Evolutionary conservation across 768 basidiomycete species (phyloP), one percentile per base, ranked within the genome.

Genomic region (Tephrocybe sp.): DNA sequence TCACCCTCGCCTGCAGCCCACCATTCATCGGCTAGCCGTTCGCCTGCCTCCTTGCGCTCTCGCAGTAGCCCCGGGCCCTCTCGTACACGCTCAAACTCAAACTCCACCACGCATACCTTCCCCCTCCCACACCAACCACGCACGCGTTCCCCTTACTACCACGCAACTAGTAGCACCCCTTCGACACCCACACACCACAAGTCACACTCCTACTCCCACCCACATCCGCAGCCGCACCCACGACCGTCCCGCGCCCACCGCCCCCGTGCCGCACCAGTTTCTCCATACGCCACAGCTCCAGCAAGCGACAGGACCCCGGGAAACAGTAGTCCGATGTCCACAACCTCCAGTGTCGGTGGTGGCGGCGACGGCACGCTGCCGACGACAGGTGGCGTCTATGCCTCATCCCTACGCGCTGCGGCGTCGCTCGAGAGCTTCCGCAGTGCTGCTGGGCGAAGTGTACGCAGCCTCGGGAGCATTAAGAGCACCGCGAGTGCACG

Each of bases 361-460:
- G 9, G 23, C 45, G 9, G 33, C 19, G 26, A 26, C 23, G 11
- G 30, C 48, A 12, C 41, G 20, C 33, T 14, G 6, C 33, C 20
- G 12, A 20, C 23, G 10, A 19, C 33, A 17, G 31, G 4, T 35
- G 34, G 3, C 33, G 26, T 10, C 42, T 47, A 45, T 48, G 12
- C 55, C 11, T 39, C 55, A 30, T 58, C 65, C 11, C 62, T 75
- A 47, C 68, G 70, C 33, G 62, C 60, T 19, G 68, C 68, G 11
- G 70, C 76, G 5, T 77, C 77, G 2, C 62, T 72, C 45, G 79
- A 80, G 60, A 77, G 75, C 58, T 74, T 77, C 58, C 70, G 72
- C 30, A 78, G 76, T 48, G 59, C 62, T 7, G 73, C 67, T 14
- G 67, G 68, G n/a, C 63, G 71, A 53, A 78, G 76, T 49, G 68